Base-by-base conservation (phyloP, 768 basidiomycete species). In the Lactarius evosmus region DNA sequence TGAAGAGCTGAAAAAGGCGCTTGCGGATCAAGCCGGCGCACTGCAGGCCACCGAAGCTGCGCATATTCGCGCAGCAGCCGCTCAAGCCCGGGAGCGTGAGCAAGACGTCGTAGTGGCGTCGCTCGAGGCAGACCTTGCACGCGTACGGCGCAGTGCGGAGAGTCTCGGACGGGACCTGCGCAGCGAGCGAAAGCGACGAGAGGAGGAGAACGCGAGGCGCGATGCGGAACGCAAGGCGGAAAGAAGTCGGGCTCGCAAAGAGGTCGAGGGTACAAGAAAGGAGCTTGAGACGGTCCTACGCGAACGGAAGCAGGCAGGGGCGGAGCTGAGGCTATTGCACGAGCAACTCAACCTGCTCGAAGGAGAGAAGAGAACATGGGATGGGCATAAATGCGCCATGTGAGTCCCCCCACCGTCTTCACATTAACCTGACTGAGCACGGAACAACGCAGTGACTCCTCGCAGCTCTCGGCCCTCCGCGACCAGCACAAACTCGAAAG, bases 401-500 rank as follows among this genome's bases (percentile, higher is more conserved):
- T 90, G 69, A 66, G 87, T 81, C 8, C 11, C 17, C 41, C 38
- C 36, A 2, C 2, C 33, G 4, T 27, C 25, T 22, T 19, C 14
- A 40, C 32, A 32, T 6, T 12, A 33, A 12, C 46, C n/a, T 68
- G 58, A 50, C 60, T 50, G 29, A 7, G 8, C 25, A 66, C 40
- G 9, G 14, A 32, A 25, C 30, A 14, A 17, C 58, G 25, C 61
- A 87, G 86, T 22, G 83, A 89, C 64, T 79, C 81, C 5, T 70
- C 69, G 17, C 82, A 86, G 70, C 66, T 92, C 5, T 78, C 79
- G 3, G 76, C 78, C 14, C 70, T 91, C 66, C 86, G 81, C 67
- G 69, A 76, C 2, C 86, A 85, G 73, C 92, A 94, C 72, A 91
- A 89, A 66, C 84, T 85, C 66, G 94, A 98, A 72, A 89, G 90